A percentile compares a stretch with the other conserved stretches of the same genome.
phyloP scores from a whole-genome alignment of 148 eudicot species.

The Arbutus unedo region DNA sequence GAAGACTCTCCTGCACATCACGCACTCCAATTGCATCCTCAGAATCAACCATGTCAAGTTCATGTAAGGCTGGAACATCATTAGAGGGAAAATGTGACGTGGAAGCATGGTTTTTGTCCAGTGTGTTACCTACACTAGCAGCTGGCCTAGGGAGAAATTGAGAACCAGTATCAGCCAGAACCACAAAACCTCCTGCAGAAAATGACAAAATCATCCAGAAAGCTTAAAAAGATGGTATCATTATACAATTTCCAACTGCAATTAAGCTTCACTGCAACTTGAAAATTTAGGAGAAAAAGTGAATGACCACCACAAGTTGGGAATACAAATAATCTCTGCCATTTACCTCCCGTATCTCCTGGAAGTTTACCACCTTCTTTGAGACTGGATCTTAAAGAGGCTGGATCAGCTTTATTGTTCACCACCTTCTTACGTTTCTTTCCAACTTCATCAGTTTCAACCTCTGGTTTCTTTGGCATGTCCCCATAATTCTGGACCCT shows the following conservation, averaged over 20 bases:
- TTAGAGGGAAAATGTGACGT: background rate
- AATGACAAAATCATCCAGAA: background rate
- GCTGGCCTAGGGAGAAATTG: background rate
- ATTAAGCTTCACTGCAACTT: conserved; percentile 16
- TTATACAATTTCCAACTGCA: background rate
- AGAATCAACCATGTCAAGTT: background rate
- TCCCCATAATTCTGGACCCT: conserved; percentile 46
- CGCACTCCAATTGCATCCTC: background rate
- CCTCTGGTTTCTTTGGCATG: conserved; percentile 15
- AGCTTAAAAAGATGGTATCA: conserved; percentile 15
- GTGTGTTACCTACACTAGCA: background rate
- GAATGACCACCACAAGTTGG: background rate
- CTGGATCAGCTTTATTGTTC: conserved; percentile 15
- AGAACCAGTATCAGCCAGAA: background rate
- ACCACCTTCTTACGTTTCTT: conserved; percentile 20
- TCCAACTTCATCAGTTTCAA: conserved; percentile 13
- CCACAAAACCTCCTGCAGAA: background rate
- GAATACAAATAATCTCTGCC: background rate
- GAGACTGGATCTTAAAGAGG: conserved; percentile 1
- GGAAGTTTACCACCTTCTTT: conserved; percentile 5
- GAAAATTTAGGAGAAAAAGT: conserved; percentile 6
- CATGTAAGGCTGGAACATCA: background rate
- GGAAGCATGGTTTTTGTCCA: background rate
- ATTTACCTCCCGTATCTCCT: conserved; percentile 11
- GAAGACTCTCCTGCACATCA: background rate